Evolutionary conservation across 345 rosid species (phyloP).

Genomic region (Arabidopsis thaliana): TAIR10.1 NC_003070.9:27812501-27813000

Average conservation of each 20-base stretch:
- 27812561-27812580: slow-evolving; percentile 42
- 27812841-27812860: slow-evolving; percentile 49
- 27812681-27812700: slow-evolving; percentile 60
- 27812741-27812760: slow-evolving; percentile 87
- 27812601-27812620: slow-evolving; percentile 15
- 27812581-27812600: slow-evolving; percentile 16
- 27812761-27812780: slow-evolving; percentile 85
- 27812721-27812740: slow-evolving; percentile 72
- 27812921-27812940: slow-evolving; percentile 15
- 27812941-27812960: slow-evolving; percentile 7
- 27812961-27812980: neutral
- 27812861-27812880: slow-evolving; percentile 4
- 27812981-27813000: slow-evolving; percentile 7
- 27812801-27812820: slow-evolving; percentile 83
- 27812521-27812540: slow-evolving; percentile 86
- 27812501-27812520: slow-evolving; percentile 90
- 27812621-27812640: slow-evolving; percentile 49
- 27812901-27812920: slow-evolving; percentile 11
- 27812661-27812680: slow-evolving; percentile 77
- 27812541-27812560: slow-evolving; percentile 90
- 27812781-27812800: slow-evolving; percentile 81
- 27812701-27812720: slow-evolving; percentile 81
- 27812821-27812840: slow-evolving; percentile 91
- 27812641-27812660: slow-evolving; percentile 90
- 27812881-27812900: slow-evolving; percentile 18